phyloP scores from a whole-genome alignment of 176 grass and related monocot species.

The Cocos nucifera region DNA sequence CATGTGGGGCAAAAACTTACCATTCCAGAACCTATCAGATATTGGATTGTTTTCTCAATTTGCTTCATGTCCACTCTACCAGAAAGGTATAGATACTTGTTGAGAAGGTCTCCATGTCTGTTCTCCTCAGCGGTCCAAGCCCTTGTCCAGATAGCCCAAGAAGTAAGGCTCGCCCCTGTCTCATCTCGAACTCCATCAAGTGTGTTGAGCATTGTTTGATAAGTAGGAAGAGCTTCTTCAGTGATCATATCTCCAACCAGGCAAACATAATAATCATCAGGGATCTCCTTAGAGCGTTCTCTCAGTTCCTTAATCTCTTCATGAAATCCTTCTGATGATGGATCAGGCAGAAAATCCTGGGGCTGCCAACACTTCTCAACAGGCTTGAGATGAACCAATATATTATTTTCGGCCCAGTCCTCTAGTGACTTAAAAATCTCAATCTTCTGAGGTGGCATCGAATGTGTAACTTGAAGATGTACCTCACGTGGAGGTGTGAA shows the following conservation, averaged over 20 bases:
- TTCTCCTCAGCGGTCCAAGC: conserved; percentile 25
- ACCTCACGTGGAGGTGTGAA: conserved; percentile 23
- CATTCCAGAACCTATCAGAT: conserved; percentile 22
- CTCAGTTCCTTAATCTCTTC: conserved; percentile 18
- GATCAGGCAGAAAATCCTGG: conserved; percentile 19
- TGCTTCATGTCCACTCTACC: conserved; percentile 29
- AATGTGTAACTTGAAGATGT: conserved; percentile 20
- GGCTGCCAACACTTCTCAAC: conserved; percentile 26
- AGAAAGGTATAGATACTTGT: conserved; percentile 19
- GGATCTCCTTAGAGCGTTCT: conserved; percentile 18
- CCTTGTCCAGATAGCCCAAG: conserved; percentile 24
- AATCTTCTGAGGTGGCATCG: conserved; percentile 20
- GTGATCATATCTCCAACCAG: conserved; percentile 24
- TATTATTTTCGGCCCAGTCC: conserved; percentile 17
- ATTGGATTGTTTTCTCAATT: conserved; percentile 26
- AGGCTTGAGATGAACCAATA: conserved; percentile 13
- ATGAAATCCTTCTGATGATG: conserved; percentile 17
- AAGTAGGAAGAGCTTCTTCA: conserved; percentile 23
- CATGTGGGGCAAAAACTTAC: neutral
- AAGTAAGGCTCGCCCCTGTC: conserved; percentile 18
- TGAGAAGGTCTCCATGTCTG: conserved; percentile 25
- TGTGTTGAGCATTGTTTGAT: conserved; percentile 26
- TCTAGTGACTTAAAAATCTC: conserved; percentile 22
- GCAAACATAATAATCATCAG: conserved; percentile 25
- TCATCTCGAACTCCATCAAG: conserved; percentile 19